Percentiles rank a stretch among this genome's conserved stretches.
Evolutionary conservation across 78 protist genomes (phyloP).

Genomic region (Ministeria vibrans): DNA sequence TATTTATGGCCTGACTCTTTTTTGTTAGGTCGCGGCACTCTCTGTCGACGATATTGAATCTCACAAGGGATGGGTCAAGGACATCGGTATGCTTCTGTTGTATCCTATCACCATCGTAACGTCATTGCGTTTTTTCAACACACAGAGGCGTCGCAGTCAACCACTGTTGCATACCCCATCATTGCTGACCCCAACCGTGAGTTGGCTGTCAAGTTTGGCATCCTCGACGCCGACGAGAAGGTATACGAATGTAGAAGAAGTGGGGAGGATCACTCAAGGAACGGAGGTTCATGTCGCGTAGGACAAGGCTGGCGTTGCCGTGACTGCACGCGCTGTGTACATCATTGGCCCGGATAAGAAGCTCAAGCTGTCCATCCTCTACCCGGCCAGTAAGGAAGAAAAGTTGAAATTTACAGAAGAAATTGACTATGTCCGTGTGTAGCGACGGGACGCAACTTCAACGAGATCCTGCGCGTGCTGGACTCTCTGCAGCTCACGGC

Average conservation of each 20-base stretch:
- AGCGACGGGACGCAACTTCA: slow-evolving; percentile 34
- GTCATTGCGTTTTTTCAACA: too few relatives aligned
- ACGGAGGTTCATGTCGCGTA: too few relatives aligned
- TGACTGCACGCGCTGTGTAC: slow-evolving; percentile 51
- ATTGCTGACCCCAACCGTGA: slow-evolving; percentile 48
- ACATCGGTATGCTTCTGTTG: too few relatives aligned
- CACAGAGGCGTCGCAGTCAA: too few relatives aligned
- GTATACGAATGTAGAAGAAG: too few relatives aligned
- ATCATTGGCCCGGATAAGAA: slow-evolving; percentile 52
- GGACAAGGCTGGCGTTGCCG: slow-evolving; percentile 9
- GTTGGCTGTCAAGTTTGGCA: slow-evolving; percentile 59
- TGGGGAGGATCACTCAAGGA: too few relatives aligned
- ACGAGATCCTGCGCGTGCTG: slow-evolving; percentile 63
- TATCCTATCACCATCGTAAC: too few relatives aligned
- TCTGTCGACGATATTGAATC: slow-evolving; percentile 31
- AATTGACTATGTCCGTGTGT: too few relatives aligned
- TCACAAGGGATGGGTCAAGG: slow-evolving; percentile 65
- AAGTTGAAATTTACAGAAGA: too few relatives aligned
- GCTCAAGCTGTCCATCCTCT: slow-evolving; percentile 55
- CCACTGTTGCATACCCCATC: slow-evolving; percentile 50
- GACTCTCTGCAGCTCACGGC: slow-evolving; percentile 75
- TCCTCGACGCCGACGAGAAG: slow-evolving; percentile 52
- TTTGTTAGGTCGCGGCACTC: too few relatives aligned
- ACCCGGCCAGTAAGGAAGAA: too few relatives aligned
- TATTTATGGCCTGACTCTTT: too few relatives aligned